These are phyloP conservation scores for Bipolaris zeicola DNA, from an alignment of 2,329 filamentous ascomycete species.

Conservation along the genomic window DNA sequence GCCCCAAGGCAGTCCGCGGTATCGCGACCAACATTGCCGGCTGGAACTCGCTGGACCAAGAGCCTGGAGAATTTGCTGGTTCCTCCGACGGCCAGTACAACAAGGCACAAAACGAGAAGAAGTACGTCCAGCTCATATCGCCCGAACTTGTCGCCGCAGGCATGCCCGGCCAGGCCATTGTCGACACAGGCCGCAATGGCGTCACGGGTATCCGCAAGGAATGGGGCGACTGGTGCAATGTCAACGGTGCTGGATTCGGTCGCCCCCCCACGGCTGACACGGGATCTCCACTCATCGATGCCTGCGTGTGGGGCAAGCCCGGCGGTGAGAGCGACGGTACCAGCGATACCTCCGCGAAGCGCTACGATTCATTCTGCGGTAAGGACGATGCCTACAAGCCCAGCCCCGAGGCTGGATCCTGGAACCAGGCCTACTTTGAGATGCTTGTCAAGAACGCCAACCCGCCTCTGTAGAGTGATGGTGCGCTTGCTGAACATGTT, in stretches of 20 bases:
- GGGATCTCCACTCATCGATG: constrained; percentile 63
- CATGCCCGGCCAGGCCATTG: constrained; percentile 61
- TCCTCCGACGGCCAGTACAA: constrained; percentile 45
- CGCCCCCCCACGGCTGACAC: constrained; percentile 64
- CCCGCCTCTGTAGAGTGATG: constrained; percentile 37
- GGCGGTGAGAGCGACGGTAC: constrained; percentile 63
- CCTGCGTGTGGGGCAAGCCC: constrained; percentile 75
- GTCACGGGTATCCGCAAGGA: constrained; percentile 51
- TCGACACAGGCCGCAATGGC: constrained; percentile 65
- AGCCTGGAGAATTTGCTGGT: constrained; percentile 46
- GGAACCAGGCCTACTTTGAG: constrained; percentile 62
- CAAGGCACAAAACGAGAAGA: constrained; percentile 59
- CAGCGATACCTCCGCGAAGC: constrained; percentile 48
- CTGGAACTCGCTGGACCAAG: constrained; percentile 61
- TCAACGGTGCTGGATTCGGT: constrained; percentile 68
- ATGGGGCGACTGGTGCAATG: constrained; percentile 73
- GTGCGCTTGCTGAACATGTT: too few species aligned
- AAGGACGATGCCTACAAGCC: constrained; percentile 62
- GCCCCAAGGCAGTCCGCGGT: constrained; percentile 58
- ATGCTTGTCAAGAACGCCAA: constrained; percentile 47
- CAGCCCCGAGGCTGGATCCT: constrained; percentile 71
- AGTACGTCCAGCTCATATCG: constrained; percentile 58
- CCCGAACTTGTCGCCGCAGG: constrained; percentile 56
- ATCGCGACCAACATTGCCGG: constrained; percentile 64
- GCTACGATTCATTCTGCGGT: constrained; percentile 64